Evolutionary conservation across 345 rosid species (phyloP), one percentile per base, ranked within the genome.

Genomic region (Citrus cavaleriei): DNA sequence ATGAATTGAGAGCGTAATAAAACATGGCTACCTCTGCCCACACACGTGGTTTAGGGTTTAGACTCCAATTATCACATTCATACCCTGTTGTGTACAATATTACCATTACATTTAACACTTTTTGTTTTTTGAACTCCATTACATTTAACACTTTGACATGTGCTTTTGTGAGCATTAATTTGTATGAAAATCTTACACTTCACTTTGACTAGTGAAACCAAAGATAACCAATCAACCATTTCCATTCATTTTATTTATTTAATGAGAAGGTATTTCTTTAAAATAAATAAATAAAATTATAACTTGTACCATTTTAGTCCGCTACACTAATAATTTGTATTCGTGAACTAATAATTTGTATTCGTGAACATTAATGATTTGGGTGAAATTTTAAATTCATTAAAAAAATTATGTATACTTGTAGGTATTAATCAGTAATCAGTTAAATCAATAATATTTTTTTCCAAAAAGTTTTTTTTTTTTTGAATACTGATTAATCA

Each of bases 11-110:
- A 77, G 51, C 21, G 42, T 18, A 10, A 37, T 19, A 25, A 40
- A 72, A 77, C 35, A 83, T 77, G 79, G 74, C 51, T 54, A 37
- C 70, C 70, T 30, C 57, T 35, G 77, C 68, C 81, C 65, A 66
- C 79, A 73, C 77, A 86, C 81, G 85, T 83, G 85, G 79, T 77
- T 75, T 72, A 67, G 76, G 59, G 79, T 79, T 75, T 72, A 67
- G 78, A 63, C 76, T 21, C 83, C 79, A 85, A 77, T 82, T 78
- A 80, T 80, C 82, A 69, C 81, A 54, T 54, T 54, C 58, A 54
- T 22, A 65, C 30, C 34, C 60, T 70, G 58, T 27, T 40, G 10
- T 28, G 35, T 28, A 46, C 51, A 9, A 12, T n/a, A 32, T 51
- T 72, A 51, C 51, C 51, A 65, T 42, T 38, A 27, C 68, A 38